Percentiles rank a stretch among this genome's conserved stretches.
phyloP scores from a whole-genome alignment of 192 early-diverging fungal species.

The Coemansia brasiliensis region DNA sequence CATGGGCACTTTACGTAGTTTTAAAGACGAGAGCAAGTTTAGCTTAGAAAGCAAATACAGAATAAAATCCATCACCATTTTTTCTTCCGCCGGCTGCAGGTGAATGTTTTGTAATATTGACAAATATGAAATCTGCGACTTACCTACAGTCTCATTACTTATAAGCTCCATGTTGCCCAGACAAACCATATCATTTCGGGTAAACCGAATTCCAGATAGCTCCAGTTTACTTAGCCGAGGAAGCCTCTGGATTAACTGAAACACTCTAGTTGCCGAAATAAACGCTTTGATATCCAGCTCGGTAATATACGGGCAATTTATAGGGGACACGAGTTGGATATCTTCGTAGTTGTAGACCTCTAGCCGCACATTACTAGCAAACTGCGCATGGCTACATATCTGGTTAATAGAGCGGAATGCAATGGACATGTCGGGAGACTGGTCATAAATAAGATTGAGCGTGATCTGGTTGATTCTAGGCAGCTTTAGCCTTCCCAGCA shows the following conservation, averaged over 20 bases:
- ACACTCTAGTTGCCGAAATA: not conserved
- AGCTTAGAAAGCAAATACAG: too few species aligned
- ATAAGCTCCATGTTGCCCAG: too few species aligned
- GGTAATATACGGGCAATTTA: not conserved
- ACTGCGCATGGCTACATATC: not conserved
- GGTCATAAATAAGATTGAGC: slow-evolving; percentile 1
- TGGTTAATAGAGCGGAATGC: not conserved
- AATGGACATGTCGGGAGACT: not conserved
- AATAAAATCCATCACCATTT: too few species aligned
- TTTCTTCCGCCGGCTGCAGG: too few species aligned
- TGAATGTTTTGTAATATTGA: too few species aligned
- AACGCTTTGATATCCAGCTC: not conserved
- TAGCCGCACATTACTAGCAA: not conserved
- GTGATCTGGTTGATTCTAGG: not conserved
- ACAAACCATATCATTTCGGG: too few species aligned
- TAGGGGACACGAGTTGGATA: not conserved
- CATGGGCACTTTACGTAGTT: too few species aligned
- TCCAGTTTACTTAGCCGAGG: not conserved
- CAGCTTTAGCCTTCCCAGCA: not conserved
- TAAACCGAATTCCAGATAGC: slow-evolving; percentile 1
- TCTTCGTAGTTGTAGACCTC: slow-evolving; percentile 1
- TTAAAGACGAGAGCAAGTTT: too few species aligned
- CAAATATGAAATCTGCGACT: too few species aligned
- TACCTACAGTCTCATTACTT: too few species aligned
- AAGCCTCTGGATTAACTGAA: not conserved